Base-by-base conservation (phyloP, 1,284 basidiomycete species). In the Cutaneotrichosporon dermatis region DNA sequence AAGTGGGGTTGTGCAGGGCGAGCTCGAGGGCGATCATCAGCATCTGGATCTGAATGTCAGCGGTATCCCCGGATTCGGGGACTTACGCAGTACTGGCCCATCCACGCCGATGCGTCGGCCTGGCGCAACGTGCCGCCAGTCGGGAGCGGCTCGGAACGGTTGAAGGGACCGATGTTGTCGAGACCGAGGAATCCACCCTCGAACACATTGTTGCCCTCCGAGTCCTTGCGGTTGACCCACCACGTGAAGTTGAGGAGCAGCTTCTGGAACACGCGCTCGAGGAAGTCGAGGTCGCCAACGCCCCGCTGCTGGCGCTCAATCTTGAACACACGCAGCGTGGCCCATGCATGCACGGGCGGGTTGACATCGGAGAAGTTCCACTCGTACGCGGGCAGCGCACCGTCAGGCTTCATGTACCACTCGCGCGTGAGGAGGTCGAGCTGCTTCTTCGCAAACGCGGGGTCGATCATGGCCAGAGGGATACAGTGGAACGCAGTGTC, bases 351-450 rank as follows among this genome's bases (percentile, higher is more conserved):
- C 5, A 97, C 95, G 12, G 94, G 94, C 25, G 94, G 94, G 78
- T 97, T 96, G 66, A 97, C 92, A 73, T 97, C 94, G 58, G 87
- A 85, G 70, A 96, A 98, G 77, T 98, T 98, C 95, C 95, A 99
- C 76, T 99, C 95, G 76, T 99, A 99, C 0, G 95, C 95, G 4
- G 95, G 95, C 53, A 99, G 88, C 68, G 95, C 93, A 44, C 95
- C 95, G 74, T 98, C 95, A 1, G 95, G 95, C 78, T 96, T 96
- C 83, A 84, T 85, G 80, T 99, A 99, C 95, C 95, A 99, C 77
- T 99, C 95, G 59, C 95, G 85, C 2, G 95, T 98, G 71, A 99
- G 84, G 59, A 98, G 77, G 75, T 97, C 93, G 43, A 99, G 84
- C 77, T 99, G 95, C 77, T 95, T 95, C 83, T 99, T 99, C 40